phyloP scores from a whole-genome alignment of 192 early-diverging fungal species.

The Umbelopsis vinacea region DNA sequence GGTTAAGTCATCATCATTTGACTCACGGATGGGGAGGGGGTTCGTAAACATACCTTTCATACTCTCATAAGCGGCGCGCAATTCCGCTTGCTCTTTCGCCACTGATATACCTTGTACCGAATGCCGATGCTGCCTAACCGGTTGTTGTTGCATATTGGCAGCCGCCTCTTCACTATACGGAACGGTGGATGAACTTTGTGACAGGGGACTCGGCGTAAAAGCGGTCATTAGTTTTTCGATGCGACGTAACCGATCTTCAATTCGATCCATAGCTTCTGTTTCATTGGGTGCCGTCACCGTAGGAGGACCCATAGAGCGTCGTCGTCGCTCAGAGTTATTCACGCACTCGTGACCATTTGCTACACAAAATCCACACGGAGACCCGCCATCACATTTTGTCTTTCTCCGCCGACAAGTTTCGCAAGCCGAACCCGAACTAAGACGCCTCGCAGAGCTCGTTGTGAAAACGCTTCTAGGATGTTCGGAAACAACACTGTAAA shows the following conservation, averaged over 20 bases:
- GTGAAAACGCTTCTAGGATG: slow-evolving; percentile 41
- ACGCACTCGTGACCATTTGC: slow-evolving; percentile 39
- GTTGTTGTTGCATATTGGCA: neutral
- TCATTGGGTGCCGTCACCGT: slow-evolving; percentile 2
- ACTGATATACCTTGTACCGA: slow-evolving; percentile 41
- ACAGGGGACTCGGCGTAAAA: slow-evolving; percentile 34
- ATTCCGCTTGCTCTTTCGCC: slow-evolving; percentile 39
- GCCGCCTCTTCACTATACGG: slow-evolving; percentile 17
- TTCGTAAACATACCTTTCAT: slow-evolving; percentile 20
- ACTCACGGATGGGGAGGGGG: neutral
- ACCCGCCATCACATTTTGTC: slow-evolving; percentile 48
- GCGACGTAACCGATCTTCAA: slow-evolving; percentile 40
- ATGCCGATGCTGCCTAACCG: slow-evolving; percentile 35
- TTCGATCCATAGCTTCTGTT: slow-evolving; percentile 40
- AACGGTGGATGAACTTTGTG: slow-evolving; percentile 19
- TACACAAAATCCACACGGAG: slow-evolving; percentile 42
- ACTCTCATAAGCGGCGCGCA: slow-evolving; percentile 24
- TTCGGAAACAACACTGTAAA: slow-evolving; percentile 36
- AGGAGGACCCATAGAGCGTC: slow-evolving; percentile 27
- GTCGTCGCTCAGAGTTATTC: slow-evolving; percentile 41
- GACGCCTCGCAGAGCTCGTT: slow-evolving; percentile 33
- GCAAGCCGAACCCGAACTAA: slow-evolving; percentile 43
- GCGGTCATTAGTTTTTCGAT: slow-evolving; percentile 44
- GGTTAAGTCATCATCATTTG: neutral
- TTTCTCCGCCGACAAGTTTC: slow-evolving; percentile 45